A percentile compares a stretch with the other conserved stretches of the same genome.
phyloP scores from a whole-genome alignment of 2,329 filamentous ascomycete genomes.

The Orbilia blumenaviensis region DNA sequence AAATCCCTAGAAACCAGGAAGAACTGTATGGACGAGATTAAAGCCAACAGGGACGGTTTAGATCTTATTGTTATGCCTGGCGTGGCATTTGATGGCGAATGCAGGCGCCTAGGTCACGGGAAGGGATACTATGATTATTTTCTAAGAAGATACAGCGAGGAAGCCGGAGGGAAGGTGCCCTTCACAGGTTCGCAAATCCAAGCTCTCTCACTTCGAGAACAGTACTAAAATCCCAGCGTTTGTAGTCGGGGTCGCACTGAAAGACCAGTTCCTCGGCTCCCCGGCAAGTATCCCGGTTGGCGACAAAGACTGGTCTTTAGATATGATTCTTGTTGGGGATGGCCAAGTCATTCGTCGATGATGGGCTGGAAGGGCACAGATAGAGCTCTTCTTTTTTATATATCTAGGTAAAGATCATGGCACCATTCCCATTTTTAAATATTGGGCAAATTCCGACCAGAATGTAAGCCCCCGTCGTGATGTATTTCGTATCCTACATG shows the following conservation, averaged over 20 bases:
- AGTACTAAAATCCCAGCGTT: slow-evolving; percentile 59
- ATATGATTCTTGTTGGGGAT: slow-evolving; percentile 57
- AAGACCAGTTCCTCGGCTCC: slow-evolving; percentile 78
- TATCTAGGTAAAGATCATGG: background rate
- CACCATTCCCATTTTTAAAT: background rate
- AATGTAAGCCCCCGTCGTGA: slow-evolving; percentile 5
- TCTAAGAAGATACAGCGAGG: slow-evolving; percentile 74
- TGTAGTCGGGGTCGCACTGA: slow-evolving; percentile 76
- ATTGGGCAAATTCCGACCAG: background rate
- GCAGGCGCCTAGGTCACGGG: slow-evolving; percentile 87
- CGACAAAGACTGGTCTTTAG: slow-evolving; percentile 57
- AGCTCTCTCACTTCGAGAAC: slow-evolving; percentile 53
- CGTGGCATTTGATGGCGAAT: slow-evolving; percentile 82
- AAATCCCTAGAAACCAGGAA: slow-evolving; percentile 72
- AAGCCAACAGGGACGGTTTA: slow-evolving; percentile 64
- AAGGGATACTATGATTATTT: slow-evolving; percentile 98
- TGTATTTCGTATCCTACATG: slow-evolving; percentile 35
- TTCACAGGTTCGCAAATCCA: slow-evolving; percentile 65
- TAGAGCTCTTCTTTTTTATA: slow-evolving; percentile 1
- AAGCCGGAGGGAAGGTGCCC: slow-evolving; percentile 64
- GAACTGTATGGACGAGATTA: slow-evolving; percentile 63
- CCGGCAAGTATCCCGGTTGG: slow-evolving; percentile 68
- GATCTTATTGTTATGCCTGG: slow-evolving; percentile 92
- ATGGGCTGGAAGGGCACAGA: background rate
- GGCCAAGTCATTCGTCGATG: slow-evolving; percentile 56